Percentiles rank a stretch among this genome's conserved stretches.
These are phyloP conservation scores for Fusarium torulosum DNA, from an alignment of 2,329 filamentous ascomycete species.

Conservation along the genomic window DNA sequence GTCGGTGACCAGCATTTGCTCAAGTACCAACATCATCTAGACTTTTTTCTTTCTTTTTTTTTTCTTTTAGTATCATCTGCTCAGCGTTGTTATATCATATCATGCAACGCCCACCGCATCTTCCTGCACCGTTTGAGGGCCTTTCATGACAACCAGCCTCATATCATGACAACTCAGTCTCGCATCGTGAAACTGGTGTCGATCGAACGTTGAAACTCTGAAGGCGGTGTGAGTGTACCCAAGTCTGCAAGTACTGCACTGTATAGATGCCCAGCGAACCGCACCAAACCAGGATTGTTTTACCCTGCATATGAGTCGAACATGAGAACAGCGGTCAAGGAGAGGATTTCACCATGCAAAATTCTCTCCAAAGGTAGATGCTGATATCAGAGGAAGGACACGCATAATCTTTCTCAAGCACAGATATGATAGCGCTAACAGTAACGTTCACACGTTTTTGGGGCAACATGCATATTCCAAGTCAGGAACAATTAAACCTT, in stretches of 20 bases:
- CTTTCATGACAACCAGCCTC: conserved; percentile 19
- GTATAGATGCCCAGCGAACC: conserved; percentile 19
- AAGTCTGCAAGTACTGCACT: conserved; percentile 7
- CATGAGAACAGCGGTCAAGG: conserved; percentile 36
- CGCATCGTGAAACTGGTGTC: conserved; percentile 28
- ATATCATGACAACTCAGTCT: conserved; percentile 33
- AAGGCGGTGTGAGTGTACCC: conserved; percentile 34
- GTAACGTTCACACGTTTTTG: no score
- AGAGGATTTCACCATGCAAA: neutral
- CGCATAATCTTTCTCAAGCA: no score
- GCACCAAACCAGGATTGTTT: conserved; percentile 30
- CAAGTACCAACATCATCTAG: neutral
- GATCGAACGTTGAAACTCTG: conserved; percentile 17
- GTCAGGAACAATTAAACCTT: conserved; percentile 25
- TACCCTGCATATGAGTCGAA: conserved; percentile 16
- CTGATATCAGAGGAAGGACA: no score
- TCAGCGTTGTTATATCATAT: conserved; percentile 9
- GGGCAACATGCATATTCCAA: neutral
- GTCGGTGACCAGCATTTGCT: neutral
- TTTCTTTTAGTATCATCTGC: neutral
- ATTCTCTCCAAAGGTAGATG: neutral
- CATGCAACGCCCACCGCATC: conserved; percentile 24
- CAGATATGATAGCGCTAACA: no score
- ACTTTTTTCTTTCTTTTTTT: conserved; percentile 9
- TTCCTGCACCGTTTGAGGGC: conserved; percentile 8